Evolutionary conservation across 768 basidiomycete species (phyloP), one percentile per base, ranked within the genome.

Genomic region (Leccinum incarnatum): DNA sequence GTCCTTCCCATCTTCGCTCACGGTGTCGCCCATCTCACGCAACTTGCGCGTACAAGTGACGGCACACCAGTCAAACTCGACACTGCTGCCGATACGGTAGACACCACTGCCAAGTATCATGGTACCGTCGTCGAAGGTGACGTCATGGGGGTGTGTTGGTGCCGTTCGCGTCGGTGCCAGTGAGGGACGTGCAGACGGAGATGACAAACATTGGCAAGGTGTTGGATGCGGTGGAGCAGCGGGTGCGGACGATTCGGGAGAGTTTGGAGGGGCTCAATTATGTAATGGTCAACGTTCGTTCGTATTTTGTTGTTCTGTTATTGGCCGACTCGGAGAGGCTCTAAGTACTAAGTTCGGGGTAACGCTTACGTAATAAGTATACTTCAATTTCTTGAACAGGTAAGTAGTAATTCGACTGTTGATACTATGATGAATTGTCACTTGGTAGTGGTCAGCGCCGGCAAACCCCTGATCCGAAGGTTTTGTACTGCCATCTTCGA

Each of bases 51-150:
- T 94, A 72, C 95, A 98, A 1, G 96, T 98, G 42, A 99, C 97
- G n/a, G 97, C 96, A 73, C 97, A 99, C 97, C 97, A 99, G 74
- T 99, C 97, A 72, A 99, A 99, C 79, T 99, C 97, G 70, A 99
- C 97, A 63, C 92, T 95, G 74, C 91, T 93, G 49, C 97, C 97
- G 65, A 99, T 98, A 59, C 97, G 89, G 77, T 99, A 98, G 21
- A 99, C 97, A 66, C 97, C 97, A 59, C 90, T 93, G 25, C 97
- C 97, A 23, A 98, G 87, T 21, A 99, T 96, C 93, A 98, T 97
- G n/a, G 95, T 98, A 46, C 97, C 97, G 66, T 98, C 96, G 68
- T 95, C 81, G 70, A 98, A 98, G 21, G 91, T 84, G 71, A 99
- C 89, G 67, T 99, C 97, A 65, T 99, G 97, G 23, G n/a, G 34